These are phyloP conservation scores for Leccinum rimulosum DNA, from an alignment of 768 basidiomycete genomes.

Conservation along the genomic window DNA sequence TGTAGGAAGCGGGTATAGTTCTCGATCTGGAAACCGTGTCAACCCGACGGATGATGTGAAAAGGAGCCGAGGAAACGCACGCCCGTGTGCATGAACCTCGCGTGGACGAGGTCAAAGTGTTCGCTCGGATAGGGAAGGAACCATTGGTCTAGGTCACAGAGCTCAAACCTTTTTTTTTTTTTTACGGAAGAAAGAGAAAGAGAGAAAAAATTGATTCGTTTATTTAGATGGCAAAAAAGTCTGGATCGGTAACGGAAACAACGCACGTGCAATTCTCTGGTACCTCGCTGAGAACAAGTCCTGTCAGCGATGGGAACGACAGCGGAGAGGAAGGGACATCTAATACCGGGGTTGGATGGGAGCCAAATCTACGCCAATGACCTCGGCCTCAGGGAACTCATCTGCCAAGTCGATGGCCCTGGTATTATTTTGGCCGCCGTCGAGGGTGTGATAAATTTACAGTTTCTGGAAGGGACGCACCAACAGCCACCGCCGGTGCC, in stretches of 20 bases:
- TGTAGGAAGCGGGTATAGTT: slow-evolving; percentile 59
- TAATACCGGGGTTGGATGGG: slow-evolving; percentile 68
- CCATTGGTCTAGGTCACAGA: slow-evolving; percentile 62
- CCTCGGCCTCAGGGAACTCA: slow-evolving; percentile 64
- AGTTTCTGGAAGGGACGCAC: slow-evolving; percentile 33
- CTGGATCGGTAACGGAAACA: slow-evolving; percentile 1
- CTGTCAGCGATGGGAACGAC: slow-evolving; percentile 13
- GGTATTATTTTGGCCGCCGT: slow-evolving; percentile 2
- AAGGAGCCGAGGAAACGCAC: slow-evolving; percentile 24
- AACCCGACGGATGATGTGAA: background rate
- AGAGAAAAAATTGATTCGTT: background rate
- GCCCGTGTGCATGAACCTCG: slow-evolving; percentile 65
- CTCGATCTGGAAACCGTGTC: slow-evolving; percentile 45
- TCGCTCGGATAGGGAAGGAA: slow-evolving; percentile 61
- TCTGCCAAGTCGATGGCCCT: slow-evolving; percentile 77
- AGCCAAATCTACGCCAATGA: slow-evolving; percentile 69
- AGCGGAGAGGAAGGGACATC: background rate
- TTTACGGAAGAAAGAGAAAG: background rate
- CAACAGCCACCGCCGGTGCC: slow-evolving; percentile 67
- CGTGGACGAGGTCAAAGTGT: slow-evolving; percentile 69
- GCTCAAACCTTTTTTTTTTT: slow-evolving; percentile 53
- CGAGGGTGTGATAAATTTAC: background rate
- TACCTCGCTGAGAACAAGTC: slow-evolving; percentile 44
- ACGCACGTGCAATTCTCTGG: slow-evolving; percentile 75
- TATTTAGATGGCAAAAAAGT: background rate